These are phyloP conservation scores for Tylopilus cervinicoccineus DNA, from an alignment of 768 basidiomycete genomes.

Conservation along the genomic window DNA sequence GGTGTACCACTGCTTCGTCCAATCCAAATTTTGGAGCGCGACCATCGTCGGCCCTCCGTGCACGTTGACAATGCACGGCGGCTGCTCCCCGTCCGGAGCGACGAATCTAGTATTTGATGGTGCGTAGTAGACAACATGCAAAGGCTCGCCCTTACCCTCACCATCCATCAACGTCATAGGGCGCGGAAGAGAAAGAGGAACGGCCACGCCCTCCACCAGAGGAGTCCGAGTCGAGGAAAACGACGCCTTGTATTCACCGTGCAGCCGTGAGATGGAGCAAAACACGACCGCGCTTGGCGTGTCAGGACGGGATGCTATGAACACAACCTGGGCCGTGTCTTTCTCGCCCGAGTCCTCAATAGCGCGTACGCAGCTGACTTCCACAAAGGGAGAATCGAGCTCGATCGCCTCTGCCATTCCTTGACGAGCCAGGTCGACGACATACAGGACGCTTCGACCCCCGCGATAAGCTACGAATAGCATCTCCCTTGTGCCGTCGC, in stretches of 20 bases:
- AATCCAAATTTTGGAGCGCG: not conserved
- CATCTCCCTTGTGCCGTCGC: not conserved
- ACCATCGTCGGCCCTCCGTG: not conserved
- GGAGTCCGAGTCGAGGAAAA: not conserved
- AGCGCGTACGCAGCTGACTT: conserved; percentile 2
- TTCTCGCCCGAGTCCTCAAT: not conserved
- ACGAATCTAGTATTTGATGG: not conserved
- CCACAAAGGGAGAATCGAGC: conserved; percentile 1
- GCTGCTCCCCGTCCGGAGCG: not conserved
- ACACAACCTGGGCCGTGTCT: not conserved
- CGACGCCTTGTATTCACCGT: not conserved
- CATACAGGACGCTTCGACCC: not conserved
- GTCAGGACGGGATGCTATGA: conserved; percentile 1
- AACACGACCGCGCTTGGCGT: not conserved
- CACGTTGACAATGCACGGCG: conserved; percentile 2
- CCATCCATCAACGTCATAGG: not conserved
- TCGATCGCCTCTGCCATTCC: not conserved
- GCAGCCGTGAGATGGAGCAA: not conserved
- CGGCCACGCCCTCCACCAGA: not conserved
- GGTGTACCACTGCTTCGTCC: conserved; percentile 3
- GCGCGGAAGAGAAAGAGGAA: not conserved
- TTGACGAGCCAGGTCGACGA: not conserved
- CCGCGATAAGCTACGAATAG: conserved; percentile 4
- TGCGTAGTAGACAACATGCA: not conserved
- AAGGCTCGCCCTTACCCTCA: not conserved